Evolutionary conservation across 257 asterid species (phyloP).

Genomic region (Solanum piurae): DNA sequence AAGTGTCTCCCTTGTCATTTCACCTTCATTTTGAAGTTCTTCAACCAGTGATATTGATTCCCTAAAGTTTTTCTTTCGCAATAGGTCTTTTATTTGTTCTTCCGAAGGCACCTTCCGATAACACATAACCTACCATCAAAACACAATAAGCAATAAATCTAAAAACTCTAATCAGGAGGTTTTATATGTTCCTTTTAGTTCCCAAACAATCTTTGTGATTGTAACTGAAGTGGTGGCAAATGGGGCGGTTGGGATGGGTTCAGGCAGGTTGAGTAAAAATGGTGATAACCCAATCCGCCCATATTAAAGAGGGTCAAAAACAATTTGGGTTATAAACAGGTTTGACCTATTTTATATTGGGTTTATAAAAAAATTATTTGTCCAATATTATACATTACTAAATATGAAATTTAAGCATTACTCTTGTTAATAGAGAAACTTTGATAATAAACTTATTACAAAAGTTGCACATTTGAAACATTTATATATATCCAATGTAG

Average conservation of each 20-base stretch:
- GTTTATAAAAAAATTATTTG: background rate
- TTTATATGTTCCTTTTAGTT: background rate
- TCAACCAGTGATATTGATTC: slow-evolving; percentile 78
- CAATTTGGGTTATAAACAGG: background rate
- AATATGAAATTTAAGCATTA: background rate
- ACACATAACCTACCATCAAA: slow-evolving; percentile 57
- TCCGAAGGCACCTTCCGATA: slow-evolving; percentile 74
- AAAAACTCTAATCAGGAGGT: background rate
- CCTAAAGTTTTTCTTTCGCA: slow-evolving; percentile 66
- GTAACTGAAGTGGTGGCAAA: background rate
- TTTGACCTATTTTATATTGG: background rate
- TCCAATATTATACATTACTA: background rate
- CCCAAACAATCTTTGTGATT: background rate
- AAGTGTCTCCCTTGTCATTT: slow-evolving; percentile 66
- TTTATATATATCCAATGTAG: background rate
- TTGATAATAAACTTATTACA: background rate
- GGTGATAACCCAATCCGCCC: background rate
- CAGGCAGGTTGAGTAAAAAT: background rate
- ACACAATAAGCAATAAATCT: background rate
- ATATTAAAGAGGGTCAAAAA: background rate
- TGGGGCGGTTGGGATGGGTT: background rate
- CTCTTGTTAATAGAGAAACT: background rate
- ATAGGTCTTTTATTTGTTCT: slow-evolving; percentile 74
- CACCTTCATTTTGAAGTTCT: slow-evolving; percentile 82
- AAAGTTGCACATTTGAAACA: background rate